These are phyloP conservation scores for Rhynchosporium graminicola DNA, from an alignment of 2,329 filamentous ascomycete species.

Conservation along the genomic window DNA sequence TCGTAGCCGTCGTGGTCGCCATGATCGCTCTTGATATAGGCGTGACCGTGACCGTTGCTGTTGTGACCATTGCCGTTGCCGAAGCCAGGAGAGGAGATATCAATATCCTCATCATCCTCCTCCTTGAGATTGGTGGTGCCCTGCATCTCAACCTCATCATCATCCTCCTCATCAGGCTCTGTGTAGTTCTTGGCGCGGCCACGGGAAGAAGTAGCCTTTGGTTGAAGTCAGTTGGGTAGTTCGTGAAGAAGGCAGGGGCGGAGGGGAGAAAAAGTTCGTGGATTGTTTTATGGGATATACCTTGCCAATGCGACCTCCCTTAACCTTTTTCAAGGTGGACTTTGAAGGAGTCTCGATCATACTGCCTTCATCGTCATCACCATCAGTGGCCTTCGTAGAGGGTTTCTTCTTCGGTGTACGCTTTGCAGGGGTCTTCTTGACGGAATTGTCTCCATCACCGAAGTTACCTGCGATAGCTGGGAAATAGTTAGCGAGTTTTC, in stretches of 20 bases:
- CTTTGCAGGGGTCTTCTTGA: constrained; percentile 19
- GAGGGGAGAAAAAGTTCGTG: too few relatives aligned
- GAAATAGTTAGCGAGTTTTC: constrained; percentile 33
- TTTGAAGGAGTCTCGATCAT: constrained; percentile 25
- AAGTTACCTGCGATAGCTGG: constrained; percentile 36
- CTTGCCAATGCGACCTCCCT: constrained; percentile 31
- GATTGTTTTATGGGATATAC: neutral
- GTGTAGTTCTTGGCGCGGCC: constrained; percentile 14
- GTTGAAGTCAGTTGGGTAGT: too few relatives aligned
- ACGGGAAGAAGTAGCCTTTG: neutral
- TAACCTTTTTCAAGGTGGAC: constrained; percentile 30
- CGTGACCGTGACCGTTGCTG: constrained; percentile 2
- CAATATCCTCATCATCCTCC: neutral
- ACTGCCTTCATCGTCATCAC: constrained; percentile 23
- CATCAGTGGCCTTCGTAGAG: constrained; percentile 17
- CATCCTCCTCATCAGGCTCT: constrained; percentile 16
- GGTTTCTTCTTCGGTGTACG: constrained; percentile 19
- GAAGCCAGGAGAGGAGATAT: constrained; percentile 3
- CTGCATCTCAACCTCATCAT: constrained; percentile 17
- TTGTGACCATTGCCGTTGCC: constrained; percentile 13
- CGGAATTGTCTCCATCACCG: constrained; percentile 30
- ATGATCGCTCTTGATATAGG: neutral
- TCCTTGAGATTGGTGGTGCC: constrained; percentile 13
- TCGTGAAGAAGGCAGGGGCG: too few relatives aligned
- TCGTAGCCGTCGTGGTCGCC: neutral